phyloP scores from a whole-genome alignment of 345 rosid species.

The Kandelia obovata region DNA sequence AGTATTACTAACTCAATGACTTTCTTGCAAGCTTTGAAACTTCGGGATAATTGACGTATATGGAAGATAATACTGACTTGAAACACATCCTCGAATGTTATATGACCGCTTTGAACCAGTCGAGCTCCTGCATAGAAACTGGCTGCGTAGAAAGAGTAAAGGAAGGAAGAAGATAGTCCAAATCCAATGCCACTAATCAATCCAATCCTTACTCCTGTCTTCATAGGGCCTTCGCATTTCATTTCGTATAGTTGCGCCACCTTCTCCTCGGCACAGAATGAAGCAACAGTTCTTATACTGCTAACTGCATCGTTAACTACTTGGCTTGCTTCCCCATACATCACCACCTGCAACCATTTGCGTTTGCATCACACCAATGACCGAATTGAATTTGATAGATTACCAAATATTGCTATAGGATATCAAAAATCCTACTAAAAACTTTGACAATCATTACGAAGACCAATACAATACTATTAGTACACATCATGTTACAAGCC shows the following conservation, averaged over 20 bases:
- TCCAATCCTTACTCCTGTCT: conserved; percentile 33
- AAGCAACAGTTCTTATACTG: conserved; percentile 34
- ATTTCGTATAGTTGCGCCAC: conserved; percentile 25
- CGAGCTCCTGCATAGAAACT: conserved; percentile 39
- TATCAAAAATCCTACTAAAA: too few relatives aligned
- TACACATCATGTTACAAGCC: too few relatives aligned
- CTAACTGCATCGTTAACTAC: conserved; percentile 32
- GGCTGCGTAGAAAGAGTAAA: conserved; percentile 26
- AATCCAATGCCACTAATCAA: conserved; percentile 34
- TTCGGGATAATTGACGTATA: not conserved
- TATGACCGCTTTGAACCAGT: conserved; percentile 26
- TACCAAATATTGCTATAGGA: too few relatives aligned
- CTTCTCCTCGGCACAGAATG: conserved; percentile 33
- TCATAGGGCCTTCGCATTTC: conserved; percentile 35
- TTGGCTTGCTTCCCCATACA: conserved; percentile 21
- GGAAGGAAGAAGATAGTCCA: conserved; percentile 32
- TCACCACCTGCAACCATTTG: conserved; percentile 6
- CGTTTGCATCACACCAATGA: not conserved
- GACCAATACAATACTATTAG: too few relatives aligned
- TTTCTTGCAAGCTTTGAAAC: not conserved
- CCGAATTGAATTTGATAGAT: too few relatives aligned
- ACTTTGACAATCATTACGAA: too few relatives aligned
- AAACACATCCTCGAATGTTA: conserved; percentile 35
- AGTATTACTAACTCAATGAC: not conserved
- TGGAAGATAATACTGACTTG: conserved; percentile 8